phyloP scores from a whole-genome alignment of 306 rosid species.

The Senna siamea region DNA sequence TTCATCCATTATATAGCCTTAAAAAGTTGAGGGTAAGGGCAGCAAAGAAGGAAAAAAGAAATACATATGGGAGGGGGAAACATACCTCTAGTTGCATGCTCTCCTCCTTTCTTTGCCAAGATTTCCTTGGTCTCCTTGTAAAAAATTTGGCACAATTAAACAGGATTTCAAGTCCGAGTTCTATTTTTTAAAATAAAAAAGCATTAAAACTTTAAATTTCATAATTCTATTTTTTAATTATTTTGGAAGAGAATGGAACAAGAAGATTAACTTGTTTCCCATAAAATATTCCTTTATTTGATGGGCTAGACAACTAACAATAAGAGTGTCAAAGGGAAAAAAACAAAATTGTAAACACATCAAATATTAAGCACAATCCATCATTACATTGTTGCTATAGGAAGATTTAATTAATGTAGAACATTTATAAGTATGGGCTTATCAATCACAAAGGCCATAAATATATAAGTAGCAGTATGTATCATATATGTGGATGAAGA shows the following conservation, averaged over 20 bases:
- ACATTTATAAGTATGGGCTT: conserved; percentile 7
- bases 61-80: neutral
- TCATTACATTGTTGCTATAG: neutral
- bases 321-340: conserved; percentile 20
- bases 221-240: neutral
- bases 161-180: conserved; percentile 20
- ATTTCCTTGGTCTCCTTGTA: conserved; percentile 80
- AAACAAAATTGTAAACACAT: conserved; percentile 1
- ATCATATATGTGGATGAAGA: conserved; percentile 18
- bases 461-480: conserved; percentile 9
- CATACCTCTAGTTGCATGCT: conserved; percentile 55
- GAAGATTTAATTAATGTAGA: conserved; percentile 9
- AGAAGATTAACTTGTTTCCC: conserved; percentile 33
- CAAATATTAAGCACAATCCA: conserved; percentile 27
- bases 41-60: neutral
- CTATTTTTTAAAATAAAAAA: neutral
- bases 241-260: neutral
- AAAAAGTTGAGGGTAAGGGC: neutral
- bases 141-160: conserved; percentile 41
- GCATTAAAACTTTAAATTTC: neutral
- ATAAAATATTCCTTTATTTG: conserved; percentile 24
- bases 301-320: neutral
- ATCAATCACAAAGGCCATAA: conserved; percentile 16
- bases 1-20: conserved; percentile 26
- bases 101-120: conserved; percentile 56